Base-by-base conservation (phyloP, 2,329 filamentous ascomycete species). In the Cercospora brassicicola region DNA sequence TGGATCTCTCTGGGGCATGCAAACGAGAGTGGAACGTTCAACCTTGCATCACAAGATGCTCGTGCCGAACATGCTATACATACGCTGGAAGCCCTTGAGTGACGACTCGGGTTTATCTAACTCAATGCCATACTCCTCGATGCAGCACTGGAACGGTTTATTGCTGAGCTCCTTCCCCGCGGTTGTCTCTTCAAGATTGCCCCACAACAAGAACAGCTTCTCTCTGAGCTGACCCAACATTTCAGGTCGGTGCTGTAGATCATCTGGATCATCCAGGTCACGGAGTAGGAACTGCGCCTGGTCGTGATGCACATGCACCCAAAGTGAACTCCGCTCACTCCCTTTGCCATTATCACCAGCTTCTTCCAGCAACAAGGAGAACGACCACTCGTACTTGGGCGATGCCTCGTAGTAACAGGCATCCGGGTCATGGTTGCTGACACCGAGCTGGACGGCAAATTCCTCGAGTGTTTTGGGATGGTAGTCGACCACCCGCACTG, bases 401-500 rank as follows among this genome's bases (percentile, higher is more conserved):
- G 55, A 63, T 31, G 77, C 77, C 20, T 76, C 56, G 71, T 79
- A 67, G 5, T 79, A 77, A 28, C 82, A 78, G 72, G 78, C 80
- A 20, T 69, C 73, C 4, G 67, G 64, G 63, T 74, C 53, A 53
- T 68, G 23, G 33, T 65, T 57, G 33, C 39, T 45, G 11, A 56
- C 36, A 13, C 66, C 65, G 3, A 62, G 59, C 18, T 66, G 39
- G 74, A 76, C 75, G 2, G 90, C 83, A 77, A 97, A 97, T 67
- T 94, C 87, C 70, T 89, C 86, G 1, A 97, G 81, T 0, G 84
- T 83, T 2, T 84, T 80, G 0, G 94, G 94, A 67, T 85, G 87
- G 78, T 91, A 97, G 79, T 97, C 92, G 39, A 96, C 85, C 1
- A 96, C 89, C n/a, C 92, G 89, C 39, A 92, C 89, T 36, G 85